These are phyloP conservation scores for Neurospora pannonica DNA, from an alignment of 495 filamentous ascomycete species.

Conservation along the genomic window DNA sequence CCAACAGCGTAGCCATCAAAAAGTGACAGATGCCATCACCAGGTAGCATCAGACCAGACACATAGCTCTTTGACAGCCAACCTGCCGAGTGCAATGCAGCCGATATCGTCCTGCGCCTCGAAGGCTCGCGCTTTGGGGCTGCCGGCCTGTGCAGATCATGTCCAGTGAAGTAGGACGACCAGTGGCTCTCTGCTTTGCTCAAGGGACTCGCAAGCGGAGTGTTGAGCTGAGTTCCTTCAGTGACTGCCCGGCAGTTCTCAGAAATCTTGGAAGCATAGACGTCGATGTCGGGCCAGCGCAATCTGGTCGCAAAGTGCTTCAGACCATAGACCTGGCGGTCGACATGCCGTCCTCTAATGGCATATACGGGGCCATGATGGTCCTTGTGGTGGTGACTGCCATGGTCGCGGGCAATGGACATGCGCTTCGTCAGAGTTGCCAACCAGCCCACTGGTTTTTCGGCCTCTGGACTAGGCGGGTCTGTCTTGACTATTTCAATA, in stretches of 20 bases:
- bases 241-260: slow-evolving; percentile 28
- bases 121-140: slow-evolving; percentile 16
- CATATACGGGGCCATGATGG: slow-evolving; percentile 27
- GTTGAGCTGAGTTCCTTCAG: slow-evolving; percentile 31
- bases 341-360: slow-evolving; percentile 35
- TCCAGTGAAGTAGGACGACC: slow-evolving; percentile 30
- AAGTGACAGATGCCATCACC: slow-evolving; percentile 66
- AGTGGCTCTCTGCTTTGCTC: slow-evolving; percentile 24
- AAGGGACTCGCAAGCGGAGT: slow-evolving; percentile 29
- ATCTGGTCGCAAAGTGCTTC: slow-evolving; percentile 46
- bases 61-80: slow-evolving; percentile 75
- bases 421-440: slow-evolving; percentile 42
- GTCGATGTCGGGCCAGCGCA: slow-evolving; percentile 46
- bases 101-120: slow-evolving; percentile 28
- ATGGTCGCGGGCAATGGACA: slow-evolving; percentile 32
- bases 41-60: slow-evolving; percentile 70
- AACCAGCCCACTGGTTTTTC: slow-evolving; percentile 39
- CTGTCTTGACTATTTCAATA: slow-evolving; percentile 44
- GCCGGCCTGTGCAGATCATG: slow-evolving; percentile 1
- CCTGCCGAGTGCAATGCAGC: slow-evolving; percentile 46
- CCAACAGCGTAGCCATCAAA: slow-evolving; percentile 67
- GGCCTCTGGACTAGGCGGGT: slow-evolving; percentile 16
- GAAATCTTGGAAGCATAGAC: slow-evolving; percentile 27
- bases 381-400: slow-evolving; percentile 21
- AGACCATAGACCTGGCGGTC: slow-evolving; percentile 45